These are phyloP conservation scores for Penicillium chermesinum DNA, from an alignment of 495 filamentous ascomycete genomes.

Conservation along the genomic window DNA sequence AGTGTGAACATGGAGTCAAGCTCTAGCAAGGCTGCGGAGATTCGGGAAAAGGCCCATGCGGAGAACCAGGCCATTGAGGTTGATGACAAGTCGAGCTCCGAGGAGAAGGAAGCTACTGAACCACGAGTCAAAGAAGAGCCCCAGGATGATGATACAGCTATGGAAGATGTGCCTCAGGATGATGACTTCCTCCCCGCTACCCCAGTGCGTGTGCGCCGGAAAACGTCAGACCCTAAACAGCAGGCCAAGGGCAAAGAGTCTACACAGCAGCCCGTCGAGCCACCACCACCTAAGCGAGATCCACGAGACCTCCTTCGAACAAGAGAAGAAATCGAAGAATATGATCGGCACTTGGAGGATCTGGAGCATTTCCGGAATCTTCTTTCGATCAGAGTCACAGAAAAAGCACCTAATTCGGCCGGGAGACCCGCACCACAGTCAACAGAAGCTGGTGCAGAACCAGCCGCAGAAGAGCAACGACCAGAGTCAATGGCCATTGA, in stretches of 20 bases:
- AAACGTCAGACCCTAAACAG: slow-evolving; percentile 21
- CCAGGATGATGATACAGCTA: slow-evolving; percentile 34
- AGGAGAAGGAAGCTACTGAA: slow-evolving; percentile 10
- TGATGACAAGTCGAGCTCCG: slow-evolving; percentile 20
- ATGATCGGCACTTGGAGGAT: slow-evolving; percentile 39
- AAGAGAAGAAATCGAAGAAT: slow-evolving; percentile 45
- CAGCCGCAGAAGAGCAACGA: slow-evolving; percentile 10
- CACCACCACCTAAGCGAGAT: slow-evolving; percentile 17
- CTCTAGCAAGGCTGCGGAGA: slow-evolving; percentile 39
- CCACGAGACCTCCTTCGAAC: slow-evolving; percentile 37
- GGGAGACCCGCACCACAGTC: slow-evolving; percentile 16
- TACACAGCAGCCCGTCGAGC: slow-evolving; percentile 2
- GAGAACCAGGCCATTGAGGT: slow-evolving; percentile 27
- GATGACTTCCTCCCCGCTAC: slow-evolving; percentile 37
- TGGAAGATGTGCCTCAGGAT: slow-evolving; percentile 36
- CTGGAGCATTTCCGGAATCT: slow-evolving; percentile 35
- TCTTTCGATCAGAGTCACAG: slow-evolving; percentile 7
- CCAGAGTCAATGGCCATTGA: slow-evolving; percentile 4
- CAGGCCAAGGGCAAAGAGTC: slow-evolving; percentile 6
- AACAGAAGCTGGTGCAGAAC: slow-evolving; percentile 13
- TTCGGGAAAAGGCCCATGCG: slow-evolving; percentile 34
- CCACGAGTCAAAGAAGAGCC: slow-evolving; percentile 43
- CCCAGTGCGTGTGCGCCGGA: slow-evolving; percentile 37
- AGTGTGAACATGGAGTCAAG: slow-evolving; percentile 51
- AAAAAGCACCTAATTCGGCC: background rate